These are phyloP conservation scores for Adansonia madagascariensis DNA, from an alignment of 441 rosid genomes.

Conservation along the genomic window DNA sequence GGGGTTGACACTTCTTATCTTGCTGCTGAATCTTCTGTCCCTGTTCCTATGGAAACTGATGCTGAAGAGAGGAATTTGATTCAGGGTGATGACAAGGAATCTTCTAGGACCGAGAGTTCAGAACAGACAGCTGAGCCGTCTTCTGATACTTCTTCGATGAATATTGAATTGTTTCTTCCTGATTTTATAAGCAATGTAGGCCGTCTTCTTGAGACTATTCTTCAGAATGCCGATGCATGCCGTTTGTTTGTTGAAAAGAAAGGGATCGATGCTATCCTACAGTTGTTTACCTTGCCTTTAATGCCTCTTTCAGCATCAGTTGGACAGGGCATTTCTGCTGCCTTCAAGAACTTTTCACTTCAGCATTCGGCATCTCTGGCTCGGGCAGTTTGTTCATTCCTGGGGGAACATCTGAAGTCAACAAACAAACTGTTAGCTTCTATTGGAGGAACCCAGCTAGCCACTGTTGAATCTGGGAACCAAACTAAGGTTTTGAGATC, in stretches of 20 bases:
- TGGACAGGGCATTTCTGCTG: conserved; percentile 81
- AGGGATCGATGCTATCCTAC: conserved; percentile 86
- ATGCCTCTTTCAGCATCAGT: conserved; percentile 81
- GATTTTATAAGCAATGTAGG: conserved; percentile 82
- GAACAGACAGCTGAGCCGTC: conserved; percentile 59
- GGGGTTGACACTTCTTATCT: conserved; percentile 53
- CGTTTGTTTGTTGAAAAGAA: conserved; percentile 92
- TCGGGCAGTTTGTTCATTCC: conserved; percentile 72
- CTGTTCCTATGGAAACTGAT: conserved; percentile 96
- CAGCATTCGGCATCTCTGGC: conserved; percentile 91
- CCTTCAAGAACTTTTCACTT: conserved; percentile 91
- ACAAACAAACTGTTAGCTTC: conserved; percentile 62
- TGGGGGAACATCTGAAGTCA: conserved; percentile 73
- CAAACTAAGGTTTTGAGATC: conserved; percentile 65
- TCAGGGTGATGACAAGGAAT: conserved; percentile 46
- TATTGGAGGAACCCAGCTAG: conserved; percentile 67
- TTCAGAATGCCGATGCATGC: conserved; percentile 96
- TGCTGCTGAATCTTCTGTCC: conserved; percentile 54
- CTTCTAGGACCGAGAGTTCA: conserved; percentile 50
- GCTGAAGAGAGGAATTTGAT: conserved; percentile 56
- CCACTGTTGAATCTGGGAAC: conserved; percentile 53
- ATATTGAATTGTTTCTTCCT: conserved; percentile 77
- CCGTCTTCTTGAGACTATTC: conserved; percentile 92
- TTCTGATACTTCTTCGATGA: conserved; percentile 57
- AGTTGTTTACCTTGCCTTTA: conserved; percentile 73